Evolutionary conservation across 768 basidiomycete species (phyloP).

Genomic region (Termitomyces sp.): DNA sequence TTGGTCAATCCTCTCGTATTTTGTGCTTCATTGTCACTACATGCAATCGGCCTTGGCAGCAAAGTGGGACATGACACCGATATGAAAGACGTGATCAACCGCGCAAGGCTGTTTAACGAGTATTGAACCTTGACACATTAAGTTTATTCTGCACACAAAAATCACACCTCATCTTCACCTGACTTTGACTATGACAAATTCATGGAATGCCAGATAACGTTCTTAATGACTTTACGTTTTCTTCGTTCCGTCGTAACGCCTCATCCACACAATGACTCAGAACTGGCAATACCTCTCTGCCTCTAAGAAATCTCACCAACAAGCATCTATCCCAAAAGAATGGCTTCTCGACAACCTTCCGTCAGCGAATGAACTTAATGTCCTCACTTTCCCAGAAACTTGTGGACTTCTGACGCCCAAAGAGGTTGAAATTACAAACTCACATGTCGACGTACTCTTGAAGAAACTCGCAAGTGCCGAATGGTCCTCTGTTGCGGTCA

Average conservation of each 20-base stretch:
- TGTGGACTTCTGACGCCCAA: conserved; percentile 51
- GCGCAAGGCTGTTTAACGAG: not conserved
- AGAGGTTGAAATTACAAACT: conserved; percentile 46
- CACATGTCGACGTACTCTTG: conserved; percentile 40
- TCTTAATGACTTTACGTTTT: not conserved
- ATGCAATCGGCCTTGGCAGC: not conserved
- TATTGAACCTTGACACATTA: not conserved
- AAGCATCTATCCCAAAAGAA: conserved; percentile 52
- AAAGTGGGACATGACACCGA: too few relatives aligned
- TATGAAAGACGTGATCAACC: not conserved
- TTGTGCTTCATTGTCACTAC: not conserved
- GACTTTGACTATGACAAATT: not conserved
- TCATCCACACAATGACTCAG: conserved; percentile 16
- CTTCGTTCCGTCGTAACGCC: not conserved
- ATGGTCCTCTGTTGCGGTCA: conserved; percentile 67
- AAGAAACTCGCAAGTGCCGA: conserved; percentile 42
- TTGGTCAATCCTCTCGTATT: not conserved
- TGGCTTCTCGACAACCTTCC: conserved; percentile 52
- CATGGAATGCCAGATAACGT: not conserved
- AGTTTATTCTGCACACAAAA: not conserved
- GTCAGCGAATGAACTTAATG: conserved; percentile 41
- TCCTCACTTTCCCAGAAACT: conserved; percentile 46
- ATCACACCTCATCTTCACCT: not conserved
- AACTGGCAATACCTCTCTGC: conserved; percentile 49
- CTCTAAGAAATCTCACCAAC: conserved; percentile 50